These are phyloP conservation scores for Gleditsia sinensis DNA, from an alignment of 306 rosid species.

Conservation along the genomic window DNA sequence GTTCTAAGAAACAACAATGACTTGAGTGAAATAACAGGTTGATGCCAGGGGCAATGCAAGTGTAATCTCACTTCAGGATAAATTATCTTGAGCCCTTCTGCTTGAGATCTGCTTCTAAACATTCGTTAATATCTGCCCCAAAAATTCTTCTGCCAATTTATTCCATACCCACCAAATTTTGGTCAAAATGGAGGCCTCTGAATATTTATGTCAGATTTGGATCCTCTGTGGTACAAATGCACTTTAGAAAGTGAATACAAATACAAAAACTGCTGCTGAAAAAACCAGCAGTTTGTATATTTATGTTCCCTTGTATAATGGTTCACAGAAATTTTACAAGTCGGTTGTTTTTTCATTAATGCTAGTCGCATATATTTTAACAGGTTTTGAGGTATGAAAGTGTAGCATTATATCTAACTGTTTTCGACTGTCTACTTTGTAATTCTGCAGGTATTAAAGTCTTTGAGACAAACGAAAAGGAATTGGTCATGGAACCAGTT, in stretches of 20 bases:
- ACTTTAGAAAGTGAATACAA: not conserved
- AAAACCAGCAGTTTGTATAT: not conserved
- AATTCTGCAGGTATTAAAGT: conserved; percentile 71
- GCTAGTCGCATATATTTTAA: not conserved
- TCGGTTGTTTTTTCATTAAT: not conserved
- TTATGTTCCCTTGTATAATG: not conserved
- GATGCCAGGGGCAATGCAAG: not conserved
- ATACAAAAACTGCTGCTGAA: conserved; percentile 9
- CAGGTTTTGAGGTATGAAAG: not conserved
- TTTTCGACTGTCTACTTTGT: conserved; percentile 12
- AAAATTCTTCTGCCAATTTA: conserved; percentile 4
- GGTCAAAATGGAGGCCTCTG: not conserved
- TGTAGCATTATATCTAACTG: not conserved
- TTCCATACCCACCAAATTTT: not conserved
- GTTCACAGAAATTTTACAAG: not conserved
- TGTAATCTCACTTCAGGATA: not conserved
- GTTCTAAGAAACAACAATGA: conserved; percentile 3
- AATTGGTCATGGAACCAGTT: conserved; percentile 78
- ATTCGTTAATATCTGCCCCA: not conserved
- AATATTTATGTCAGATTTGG: conserved; percentile 5
- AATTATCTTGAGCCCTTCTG: not conserved
- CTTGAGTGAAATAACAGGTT: not conserved
- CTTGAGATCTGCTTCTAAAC: not conserved
- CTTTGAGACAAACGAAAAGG: conserved; percentile 78
- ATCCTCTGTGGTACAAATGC: not conserved